Percentiles rank a stretch among this genome's conserved stretches.
Evolutionary conservation across 345 rosid genomes (phyloP).

Genomic region (Litchi chinensis): DNA sequence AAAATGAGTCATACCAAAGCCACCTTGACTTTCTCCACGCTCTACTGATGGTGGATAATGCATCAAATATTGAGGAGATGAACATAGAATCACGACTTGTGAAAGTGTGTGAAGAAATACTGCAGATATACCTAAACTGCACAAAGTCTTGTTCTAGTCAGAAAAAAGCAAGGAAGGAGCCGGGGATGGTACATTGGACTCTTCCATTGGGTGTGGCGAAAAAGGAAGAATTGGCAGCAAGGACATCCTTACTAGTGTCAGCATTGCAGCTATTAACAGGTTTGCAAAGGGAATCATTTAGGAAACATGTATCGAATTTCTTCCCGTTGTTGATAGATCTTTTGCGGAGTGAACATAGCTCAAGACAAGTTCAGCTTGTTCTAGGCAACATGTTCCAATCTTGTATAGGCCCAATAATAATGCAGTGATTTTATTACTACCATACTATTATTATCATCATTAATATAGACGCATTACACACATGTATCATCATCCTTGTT

Average conservation of each 20-base stretch:
- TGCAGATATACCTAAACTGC: conserved; percentile 69
- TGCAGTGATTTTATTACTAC: conserved; percentile 28
- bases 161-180: conserved; percentile 30
- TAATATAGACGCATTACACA: neutral
- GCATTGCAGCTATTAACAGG: conserved; percentile 57
- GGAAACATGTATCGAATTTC: conserved; percentile 47
- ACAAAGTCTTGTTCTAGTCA: conserved; percentile 23
- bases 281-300: conserved; percentile 56
- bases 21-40: conserved; percentile 68
- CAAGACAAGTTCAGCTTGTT: conserved; percentile 70
- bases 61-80: conserved; percentile 47
- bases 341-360: conserved; percentile 80
- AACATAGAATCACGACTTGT: conserved; percentile 59
- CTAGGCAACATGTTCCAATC: conserved; percentile 68
- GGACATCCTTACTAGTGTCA: conserved; percentile 62
- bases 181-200: conserved; percentile 48
- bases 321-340: conserved; percentile 85
- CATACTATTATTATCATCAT: neutral
- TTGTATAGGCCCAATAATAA: conserved; percentile 78
- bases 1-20: conserved; percentile 76
- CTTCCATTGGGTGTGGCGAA: conserved; percentile 68
- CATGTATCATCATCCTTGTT: neutral
- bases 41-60: conserved; percentile 41
- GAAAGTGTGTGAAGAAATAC: conserved; percentile 53
- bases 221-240: conserved; percentile 82